phyloP scores from a whole-genome alignment of 192 early-diverging fungal genomes.

The Coemansia sp. region DNA sequence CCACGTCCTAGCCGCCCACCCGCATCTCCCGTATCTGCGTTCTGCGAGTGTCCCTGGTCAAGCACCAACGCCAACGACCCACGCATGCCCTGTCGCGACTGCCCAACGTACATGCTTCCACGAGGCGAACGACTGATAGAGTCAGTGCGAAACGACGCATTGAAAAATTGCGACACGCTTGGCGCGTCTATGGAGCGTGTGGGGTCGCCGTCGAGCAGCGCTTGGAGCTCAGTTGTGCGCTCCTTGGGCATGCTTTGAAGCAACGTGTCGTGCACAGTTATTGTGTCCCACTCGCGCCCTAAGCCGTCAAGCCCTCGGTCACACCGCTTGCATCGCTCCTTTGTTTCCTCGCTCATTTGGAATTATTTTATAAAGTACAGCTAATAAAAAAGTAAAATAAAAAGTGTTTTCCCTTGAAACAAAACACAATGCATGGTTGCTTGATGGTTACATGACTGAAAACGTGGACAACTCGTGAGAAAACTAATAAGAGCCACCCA shows the following conservation, averaged over 20 bases:
- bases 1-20: too few species aligned
- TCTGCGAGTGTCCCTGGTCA: conserved; percentile 1
- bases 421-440: too few species aligned
- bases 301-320: conserved; percentile 19
- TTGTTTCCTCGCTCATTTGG: background rate
- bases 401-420: background rate
- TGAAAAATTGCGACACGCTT: conserved; percentile 35
- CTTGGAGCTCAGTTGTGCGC: conserved; percentile 12
- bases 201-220: conserved; percentile 7
- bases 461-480: too few species aligned
- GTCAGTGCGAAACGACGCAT: conserved; percentile 40
- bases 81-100: conserved; percentile 20
- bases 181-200: background rate
- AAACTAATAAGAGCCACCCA: too few species aligned
- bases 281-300: conserved; percentile 20
- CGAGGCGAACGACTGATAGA: background rate
- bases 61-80: conserved; percentile 39
- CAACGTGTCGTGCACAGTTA: conserved; percentile 11
- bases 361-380: background rate
- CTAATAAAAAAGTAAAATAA: background rate
- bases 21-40: background rate
- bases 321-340: conserved; percentile 33
- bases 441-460: too few species aligned
- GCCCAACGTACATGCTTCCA: too few species aligned
- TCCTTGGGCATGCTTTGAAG: conserved; percentile 30